Evolutionary conservation across 208 protist genomes (phyloP), one percentile per base, ranked within the genome.

Genomic region (Phytomonas sp.): DNA sequence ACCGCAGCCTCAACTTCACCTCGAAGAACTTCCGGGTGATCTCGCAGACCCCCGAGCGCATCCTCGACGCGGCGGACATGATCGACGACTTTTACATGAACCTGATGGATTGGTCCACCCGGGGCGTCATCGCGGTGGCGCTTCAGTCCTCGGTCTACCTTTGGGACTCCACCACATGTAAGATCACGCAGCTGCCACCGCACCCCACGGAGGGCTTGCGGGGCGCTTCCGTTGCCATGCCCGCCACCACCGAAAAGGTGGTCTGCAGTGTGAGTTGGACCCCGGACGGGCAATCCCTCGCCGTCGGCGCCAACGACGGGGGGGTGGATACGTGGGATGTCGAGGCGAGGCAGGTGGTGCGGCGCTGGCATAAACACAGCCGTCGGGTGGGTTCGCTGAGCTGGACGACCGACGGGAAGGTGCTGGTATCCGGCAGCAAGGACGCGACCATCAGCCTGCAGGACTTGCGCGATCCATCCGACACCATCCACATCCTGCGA

Each of bases 61-160:
- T 99, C 52, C 82, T 99, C 0, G 98, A 99, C 78, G 98, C 98
- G 30, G 98, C 98, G 0, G 97, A 98, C 67, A 82, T 99, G 64
- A 75, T 97, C 61, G 98, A 99, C 71, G 98, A 99, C 87, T 99
- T 98, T 73, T 99, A 99, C 87, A 85, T 99, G 14, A 99, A 99
- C 76, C 81, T 99, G 8, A 85, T 99, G 4, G 98, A 99, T 83
- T 99, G 98, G 98, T 91, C 80, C 52, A 71, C 69, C 26, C 80
- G 79, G 29, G 70, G 45, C 5, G 64, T 97, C 7, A 78, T 99
- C 11, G 93, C 96, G 26, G 98, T 99, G 29, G 98, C 96, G 40
- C 89, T 99, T n/a, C 93, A 89, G 67, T 76, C 79, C 26, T 78
- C 83, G 10, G 94, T 99, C 26, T 99, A 99, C 81, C 71, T 99